These are phyloP conservation scores for Rhododendron henanense DNA, from an alignment of 148 eudicot genomes.

Conservation along the genomic window DNA sequence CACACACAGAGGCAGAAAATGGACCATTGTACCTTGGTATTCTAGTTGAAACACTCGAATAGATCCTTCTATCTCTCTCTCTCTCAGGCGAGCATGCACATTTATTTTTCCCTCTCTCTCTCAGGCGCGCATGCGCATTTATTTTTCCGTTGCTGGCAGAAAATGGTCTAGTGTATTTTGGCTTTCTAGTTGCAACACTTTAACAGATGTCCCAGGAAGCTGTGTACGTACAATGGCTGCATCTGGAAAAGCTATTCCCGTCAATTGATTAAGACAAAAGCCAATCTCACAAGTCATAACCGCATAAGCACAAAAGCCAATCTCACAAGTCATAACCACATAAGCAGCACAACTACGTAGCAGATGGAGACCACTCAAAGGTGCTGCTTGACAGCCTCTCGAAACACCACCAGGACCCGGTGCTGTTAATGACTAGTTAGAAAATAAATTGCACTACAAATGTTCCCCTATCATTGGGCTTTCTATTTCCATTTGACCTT, in stretches of 20 bases:
- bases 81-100: background rate
- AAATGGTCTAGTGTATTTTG: too few species aligned
- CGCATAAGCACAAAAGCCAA: background rate
- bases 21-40: background rate
- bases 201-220: background rate
- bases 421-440: background rate
- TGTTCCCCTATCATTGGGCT: background rate
- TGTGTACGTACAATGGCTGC: background rate
- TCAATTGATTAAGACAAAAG: background rate
- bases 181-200: background rate
- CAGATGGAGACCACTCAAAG: background rate
- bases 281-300: background rate
- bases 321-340: background rate
- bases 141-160: too few species aligned
- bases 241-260: background rate
- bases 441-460: background rate
- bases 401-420: background rate
- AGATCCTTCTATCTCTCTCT: background rate
- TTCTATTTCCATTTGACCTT: background rate
- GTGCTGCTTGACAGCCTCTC: background rate
- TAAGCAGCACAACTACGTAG: background rate
- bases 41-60: background rate
- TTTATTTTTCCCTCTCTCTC: background rate
- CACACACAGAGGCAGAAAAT: background rate
- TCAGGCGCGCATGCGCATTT: background rate